Evolutionary conservation across 345 rosid species (phyloP), one percentile per base, ranked within the genome.

Genomic region (Rhizophora apiculata): DNA sequence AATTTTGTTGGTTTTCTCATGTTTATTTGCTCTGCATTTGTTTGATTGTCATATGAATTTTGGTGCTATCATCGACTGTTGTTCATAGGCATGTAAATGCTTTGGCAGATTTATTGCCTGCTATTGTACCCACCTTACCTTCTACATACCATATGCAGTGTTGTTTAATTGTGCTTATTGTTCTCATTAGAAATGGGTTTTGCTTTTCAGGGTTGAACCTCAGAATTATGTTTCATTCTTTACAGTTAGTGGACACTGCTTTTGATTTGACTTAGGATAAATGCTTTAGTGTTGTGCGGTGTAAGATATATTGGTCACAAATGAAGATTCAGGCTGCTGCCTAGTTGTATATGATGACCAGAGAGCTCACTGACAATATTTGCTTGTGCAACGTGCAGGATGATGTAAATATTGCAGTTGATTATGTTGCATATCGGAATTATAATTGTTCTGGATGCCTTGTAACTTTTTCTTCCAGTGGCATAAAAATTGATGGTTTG

Each of bases 401-500:
- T 76, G 83, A 72, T 54, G 56, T 63, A 62, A 63, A 82, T 72
- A 68, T 70, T 74, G 64, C 68, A 26, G 85, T 88, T 57, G 98
- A 94, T 76, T 94, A 86, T 81, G 79, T 84, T 68, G 61, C 76
- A 26, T 83, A 83, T 75, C 80, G 74, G 76, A 83, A 78, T 68
- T 74, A 73, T 64, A 76, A 65, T 62, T 83, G 69, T 70, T 60
- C 79, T 63, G 87, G 82, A 22, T 81, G 86, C 65, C 26, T 74
- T 39, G 85, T 91, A 21, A 74, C 76, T 2, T 91, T 94, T 80
- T 91, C 93, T 34, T 56, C 74, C 65, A 63, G 55, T 75, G 82
- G 89, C 60, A 69, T 94, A 70, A 84, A 72, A 81, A 70, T 89
- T 18, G 76, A 82, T 77, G 81, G 86, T 69, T 69, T 72, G 69